Conservation (phyloP, 352 stramenopile species). For the Pythium dissimile region DNA sequence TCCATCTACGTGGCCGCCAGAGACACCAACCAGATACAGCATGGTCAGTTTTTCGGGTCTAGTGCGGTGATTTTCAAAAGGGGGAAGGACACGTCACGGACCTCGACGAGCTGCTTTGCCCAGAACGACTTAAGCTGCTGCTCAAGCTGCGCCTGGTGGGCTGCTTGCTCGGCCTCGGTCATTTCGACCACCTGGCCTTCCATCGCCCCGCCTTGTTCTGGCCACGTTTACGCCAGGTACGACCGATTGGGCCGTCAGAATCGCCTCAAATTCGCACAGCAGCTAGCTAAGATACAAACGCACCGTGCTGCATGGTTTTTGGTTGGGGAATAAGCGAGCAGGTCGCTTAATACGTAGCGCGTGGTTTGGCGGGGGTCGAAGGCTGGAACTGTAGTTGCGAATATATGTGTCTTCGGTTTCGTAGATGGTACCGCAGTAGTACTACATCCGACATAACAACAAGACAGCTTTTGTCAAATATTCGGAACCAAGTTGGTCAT, state of each 20-base stretch:
- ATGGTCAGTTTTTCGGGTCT: background rate
- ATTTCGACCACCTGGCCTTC: constrained; percentile 86
- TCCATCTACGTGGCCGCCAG: constrained; percentile 75
- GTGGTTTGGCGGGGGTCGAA: background rate
- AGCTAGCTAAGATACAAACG: too few relatives aligned
- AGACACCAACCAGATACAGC: background rate
- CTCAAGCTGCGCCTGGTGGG: constrained; percentile 86
- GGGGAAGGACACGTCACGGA: constrained; percentile 10
- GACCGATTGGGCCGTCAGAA: constrained; percentile 3
- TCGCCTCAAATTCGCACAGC: background rate
- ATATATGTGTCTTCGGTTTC: constrained; percentile 15
- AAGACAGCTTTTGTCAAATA: background rate
- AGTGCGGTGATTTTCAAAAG: background rate
- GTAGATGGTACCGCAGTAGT: constrained; percentile 1
- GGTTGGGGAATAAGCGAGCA: background rate
- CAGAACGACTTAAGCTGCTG: constrained; percentile 92
- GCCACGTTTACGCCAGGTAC: constrained; percentile 1
- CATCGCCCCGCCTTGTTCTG: constrained; percentile 32
- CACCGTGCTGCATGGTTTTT: constrained; percentile 3
- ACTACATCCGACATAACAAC: constrained; percentile 19
- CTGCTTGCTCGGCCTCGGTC: constrained; percentile 79
- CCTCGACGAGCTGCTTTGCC: constrained; percentile 87
- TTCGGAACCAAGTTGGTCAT: background rate
- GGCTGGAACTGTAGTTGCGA: background rate
- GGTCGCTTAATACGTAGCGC: constrained; percentile 3